phyloP scores from a whole-genome alignment of 176 grass and related monocot species.

The Juncus effusus region DNA sequence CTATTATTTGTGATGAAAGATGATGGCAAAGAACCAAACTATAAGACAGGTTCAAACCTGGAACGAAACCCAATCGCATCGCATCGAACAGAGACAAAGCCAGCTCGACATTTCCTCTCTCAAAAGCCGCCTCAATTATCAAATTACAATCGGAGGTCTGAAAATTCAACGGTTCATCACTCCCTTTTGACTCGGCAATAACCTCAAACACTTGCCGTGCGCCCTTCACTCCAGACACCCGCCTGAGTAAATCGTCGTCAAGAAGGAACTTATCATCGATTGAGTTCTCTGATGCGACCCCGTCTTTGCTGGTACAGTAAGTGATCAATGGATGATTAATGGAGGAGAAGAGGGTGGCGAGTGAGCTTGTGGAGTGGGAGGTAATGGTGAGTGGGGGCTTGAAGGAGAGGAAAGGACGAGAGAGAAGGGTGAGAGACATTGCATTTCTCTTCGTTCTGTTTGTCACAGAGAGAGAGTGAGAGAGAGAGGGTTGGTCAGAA shows the following conservation, averaged over 20 bases:
- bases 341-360: slow-evolving; percentile 6
- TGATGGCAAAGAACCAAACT: not conserved
- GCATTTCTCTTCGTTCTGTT: slow-evolving; percentile 5
- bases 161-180: slow-evolving; percentile 17
- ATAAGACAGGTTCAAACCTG: slow-evolving; percentile 24
- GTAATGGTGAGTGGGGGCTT: not conserved
- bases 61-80: slow-evolving; percentile 49
- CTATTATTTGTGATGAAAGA: slow-evolving; percentile 1
- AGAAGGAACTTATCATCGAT: slow-evolving; percentile 6
- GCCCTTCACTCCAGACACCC: slow-evolving; percentile 35
- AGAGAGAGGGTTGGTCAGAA: not conserved
- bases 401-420: slow-evolving; percentile 26
- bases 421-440: slow-evolving; percentile 52
- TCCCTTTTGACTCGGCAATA: slow-evolving; percentile 32
- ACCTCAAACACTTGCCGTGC: slow-evolving; percentile 51
- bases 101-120: slow-evolving; percentile 53
- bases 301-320: slow-evolving; percentile 31
- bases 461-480: slow-evolving; percentile 31
- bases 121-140: slow-evolving; percentile 51
- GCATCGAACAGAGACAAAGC: slow-evolving; percentile 63
- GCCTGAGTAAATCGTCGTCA: slow-evolving; percentile 39
- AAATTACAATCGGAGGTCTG: slow-evolving; percentile 47
- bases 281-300: slow-evolving; percentile 26
- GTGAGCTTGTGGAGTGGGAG: slow-evolving; percentile 12
- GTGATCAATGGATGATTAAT: slow-evolving; percentile 22